A percentile compares a stretch with the other conserved stretches of the same genome.
These are phyloP conservation scores for Lablab purpureus DNA, from an alignment of 306 rosid species.

Conservation along the genomic window DNA sequence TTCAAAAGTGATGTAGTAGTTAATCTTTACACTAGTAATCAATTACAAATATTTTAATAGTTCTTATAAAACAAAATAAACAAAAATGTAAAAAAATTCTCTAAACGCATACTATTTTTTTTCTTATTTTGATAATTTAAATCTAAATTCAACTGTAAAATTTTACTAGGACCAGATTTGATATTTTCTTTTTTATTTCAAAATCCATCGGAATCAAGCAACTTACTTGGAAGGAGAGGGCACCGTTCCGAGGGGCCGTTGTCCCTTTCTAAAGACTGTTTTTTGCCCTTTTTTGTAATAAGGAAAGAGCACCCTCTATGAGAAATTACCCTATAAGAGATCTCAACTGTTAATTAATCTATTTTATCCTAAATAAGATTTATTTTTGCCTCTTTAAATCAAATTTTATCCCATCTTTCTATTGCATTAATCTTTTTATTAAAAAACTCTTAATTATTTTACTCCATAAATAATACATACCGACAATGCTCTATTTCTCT, in stretches of 20 bases:
- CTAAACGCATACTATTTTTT: not conserved
- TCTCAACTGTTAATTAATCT: not conserved
- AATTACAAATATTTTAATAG: not conserved
- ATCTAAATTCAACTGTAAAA: not conserved
- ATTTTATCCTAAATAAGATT: no score
- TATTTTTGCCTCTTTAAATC: no score
- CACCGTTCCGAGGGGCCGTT: constrained; percentile 5
- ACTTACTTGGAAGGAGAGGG: not conserved
- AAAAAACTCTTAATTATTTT: no score
- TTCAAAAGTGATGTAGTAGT: not conserved
- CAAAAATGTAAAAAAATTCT: not conserved
- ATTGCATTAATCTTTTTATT: no score
- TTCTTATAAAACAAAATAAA: not conserved
- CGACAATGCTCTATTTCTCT: no score
- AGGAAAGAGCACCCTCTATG: constrained; percentile 18
- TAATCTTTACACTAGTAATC: not conserved
- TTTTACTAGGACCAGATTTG: not conserved
- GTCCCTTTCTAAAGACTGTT: not conserved
- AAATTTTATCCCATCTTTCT: no score
- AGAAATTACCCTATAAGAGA: not conserved
- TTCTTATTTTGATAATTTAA: not conserved
- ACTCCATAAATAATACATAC: no score
- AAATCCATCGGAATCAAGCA: not conserved
- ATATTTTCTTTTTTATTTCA: no score
- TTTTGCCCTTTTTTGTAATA: constrained; percentile 10